Conservation (phyloP, 768 basidiomycete genomes). For the Leccinum fibrillosum region DNA sequence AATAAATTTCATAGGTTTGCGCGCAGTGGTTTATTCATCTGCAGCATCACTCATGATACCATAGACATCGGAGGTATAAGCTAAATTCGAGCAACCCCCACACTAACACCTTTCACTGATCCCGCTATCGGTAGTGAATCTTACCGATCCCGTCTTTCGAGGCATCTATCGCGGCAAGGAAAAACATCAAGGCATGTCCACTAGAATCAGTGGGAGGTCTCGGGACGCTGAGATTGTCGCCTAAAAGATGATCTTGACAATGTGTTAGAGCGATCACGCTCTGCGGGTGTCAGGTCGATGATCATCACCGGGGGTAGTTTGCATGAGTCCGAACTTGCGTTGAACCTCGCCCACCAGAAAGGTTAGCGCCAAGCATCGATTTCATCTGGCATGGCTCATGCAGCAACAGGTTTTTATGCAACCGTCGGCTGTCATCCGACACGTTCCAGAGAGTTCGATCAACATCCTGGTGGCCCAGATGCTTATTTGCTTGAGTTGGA, state of each 20-base stretch:
- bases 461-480: conserved; percentile 50
- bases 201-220: not conserved
- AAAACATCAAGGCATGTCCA: conserved; percentile 46
- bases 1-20: conserved; percentile 33
- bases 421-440: conserved; percentile 84
- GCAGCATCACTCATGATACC: not conserved
- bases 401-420: conserved; percentile 53
- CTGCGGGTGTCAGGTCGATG: conserved; percentile 64
- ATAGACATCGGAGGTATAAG: conserved; percentile 40
- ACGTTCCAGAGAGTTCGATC: conserved; percentile 64
- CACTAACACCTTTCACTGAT: not conserved
- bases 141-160: conserved; percentile 57
- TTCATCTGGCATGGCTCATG: not conserved
- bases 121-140: conserved; percentile 36
- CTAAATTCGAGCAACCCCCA: not conserved
- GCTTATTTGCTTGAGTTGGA: conserved; percentile 62
- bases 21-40: not conserved
- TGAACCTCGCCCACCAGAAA: conserved; percentile 57
- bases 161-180: conserved; percentile 47
- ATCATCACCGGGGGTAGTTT: conserved; percentile 77
- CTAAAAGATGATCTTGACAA: conserved; percentile 57
- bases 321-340: conserved; percentile 55
- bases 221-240: not conserved
- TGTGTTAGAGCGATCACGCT: conserved; percentile 52
- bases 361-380: conserved; percentile 32